Evolutionary conservation across 331 rosid genomes (phyloP), one percentile per base, ranked within the genome.

Genomic region (Malus hybrid): DNA sequence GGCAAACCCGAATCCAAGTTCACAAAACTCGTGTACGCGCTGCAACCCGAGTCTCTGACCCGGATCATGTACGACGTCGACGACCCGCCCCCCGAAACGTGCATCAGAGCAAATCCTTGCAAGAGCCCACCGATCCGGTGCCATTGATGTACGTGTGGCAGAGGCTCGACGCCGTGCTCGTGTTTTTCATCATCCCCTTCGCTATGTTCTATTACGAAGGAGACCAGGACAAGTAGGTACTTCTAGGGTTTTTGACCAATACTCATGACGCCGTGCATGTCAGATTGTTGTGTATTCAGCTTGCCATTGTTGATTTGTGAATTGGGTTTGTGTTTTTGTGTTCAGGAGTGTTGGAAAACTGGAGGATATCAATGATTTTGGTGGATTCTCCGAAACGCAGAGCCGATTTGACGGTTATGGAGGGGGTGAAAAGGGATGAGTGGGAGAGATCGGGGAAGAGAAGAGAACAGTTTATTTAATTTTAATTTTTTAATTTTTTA

Each of bases 131-230:
- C 5, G 63, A 83, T 1, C 59, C 18, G 16, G 89, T 81, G 59
- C 57, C 67, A 70, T 93, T 90, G 84, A 86, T 77, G 73, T 83
- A 90, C 10, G 82, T 10, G 19, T 87, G 87, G 59, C 98, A 93
- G 32, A 85, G 32, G 42, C 91, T 87, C 0, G 89, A 13, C 15
- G 93, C 46, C 29, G 93, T 74, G 82, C 96, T 93, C 27, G 98
- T 93, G 11, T 93, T 93, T 87, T 89, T 93, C 82, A 64, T 93
- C 48, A 93, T 93, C 71, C 98, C 98, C 55, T 93, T 93, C 34
- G 97, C 98, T 4, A 93, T 93, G 96, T 93, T 93, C 83, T 93
- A 80, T 87, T 93, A 93, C 75, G 98, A 93, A 85, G 98, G 98
- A 31, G 98, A 93, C 92, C 96, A 86, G 78, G 98, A 93, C 89